Percentiles rank a stretch among this genome's conserved stretches.
phyloP scores from a whole-genome alignment of 805 yeast species.

The Yamadazyma sp. region DNA sequence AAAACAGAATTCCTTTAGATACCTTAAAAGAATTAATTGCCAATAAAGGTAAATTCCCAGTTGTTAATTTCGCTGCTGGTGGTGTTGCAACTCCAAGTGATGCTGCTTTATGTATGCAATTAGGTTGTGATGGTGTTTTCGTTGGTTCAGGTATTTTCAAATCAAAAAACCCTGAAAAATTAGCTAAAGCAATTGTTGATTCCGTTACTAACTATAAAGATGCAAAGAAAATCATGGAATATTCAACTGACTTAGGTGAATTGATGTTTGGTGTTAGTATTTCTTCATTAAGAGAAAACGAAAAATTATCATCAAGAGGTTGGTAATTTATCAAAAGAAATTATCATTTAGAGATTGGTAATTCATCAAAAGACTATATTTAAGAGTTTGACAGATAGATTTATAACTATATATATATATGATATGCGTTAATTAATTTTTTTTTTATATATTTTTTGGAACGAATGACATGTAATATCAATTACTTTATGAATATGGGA shows the following conservation, averaged over 20 bases:
- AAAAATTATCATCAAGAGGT: slow-evolving; percentile 50
- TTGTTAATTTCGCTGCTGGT: slow-evolving; percentile 85
- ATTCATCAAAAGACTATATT: too few relatives aligned
- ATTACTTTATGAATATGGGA: slow-evolving; percentile 14
- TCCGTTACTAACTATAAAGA: slow-evolving; percentile 72
- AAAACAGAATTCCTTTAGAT: slow-evolving; percentile 57
- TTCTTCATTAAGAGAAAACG: slow-evolving; percentile 43
- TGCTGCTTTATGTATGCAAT: slow-evolving; percentile 71
- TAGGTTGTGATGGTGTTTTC: slow-evolving; percentile 33
- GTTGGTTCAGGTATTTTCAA: slow-evolving; percentile 69
- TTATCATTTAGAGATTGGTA: too few relatives aligned
- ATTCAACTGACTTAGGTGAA: slow-evolving; percentile 68
- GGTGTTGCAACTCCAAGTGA: slow-evolving; percentile 88
- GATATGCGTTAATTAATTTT: too few relatives aligned
- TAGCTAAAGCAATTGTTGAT: slow-evolving; percentile 76
- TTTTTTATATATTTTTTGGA: too few relatives aligned
- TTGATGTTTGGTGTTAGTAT: slow-evolving; percentile 73
- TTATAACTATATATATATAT: too few relatives aligned
- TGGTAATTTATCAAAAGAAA: slow-evolving; percentile 44
- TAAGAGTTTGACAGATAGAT: too few relatives aligned
- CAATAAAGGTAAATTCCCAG: slow-evolving; percentile 63
- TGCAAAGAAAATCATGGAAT: slow-evolving; percentile 57
- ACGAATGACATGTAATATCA: too few relatives aligned
- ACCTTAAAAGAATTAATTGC: slow-evolving; percentile 48
- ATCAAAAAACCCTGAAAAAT: slow-evolving; percentile 65